Base-by-base conservation (phyloP, 1,139 yeast genomes). In the Meyerozyma athensensis region DNA sequence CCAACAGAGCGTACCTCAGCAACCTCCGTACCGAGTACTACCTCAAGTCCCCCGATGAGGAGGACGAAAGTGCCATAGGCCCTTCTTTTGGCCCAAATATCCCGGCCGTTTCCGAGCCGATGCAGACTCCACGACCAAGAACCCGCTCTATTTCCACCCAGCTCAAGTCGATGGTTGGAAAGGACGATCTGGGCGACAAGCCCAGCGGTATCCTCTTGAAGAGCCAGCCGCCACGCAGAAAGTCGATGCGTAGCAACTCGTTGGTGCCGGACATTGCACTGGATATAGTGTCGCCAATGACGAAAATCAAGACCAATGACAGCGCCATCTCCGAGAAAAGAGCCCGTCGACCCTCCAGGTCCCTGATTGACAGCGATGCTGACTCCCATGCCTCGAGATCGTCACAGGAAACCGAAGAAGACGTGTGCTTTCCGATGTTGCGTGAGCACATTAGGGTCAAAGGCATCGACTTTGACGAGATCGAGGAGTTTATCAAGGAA, bases 351-450 rank as follows among this genome's bases (percentile, higher is more conserved):
- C 56, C 68, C 22, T 52, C 68, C 5, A 52, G 63, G 33, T 56
- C 69, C 2, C 63, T 70, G 4, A 60, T 69, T 22, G 86, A 80
- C 50, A 74, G 79, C 45, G 90, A 82, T 45, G 74, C 73, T 9
- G 84, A 77, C 49, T 82, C 90, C 2, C 85, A 79, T 49, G 86
- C 81, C 2, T 79, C 86, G 8, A 69, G 87, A 46, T 74, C 80
- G 17, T 79, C 87, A 2, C 87, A 83, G 51, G 95, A 85, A 55
- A 87, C 96, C 0, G 97, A 90, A 55, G 97, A 90, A 56, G 97
- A 92, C 72, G 98, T 92, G 34, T 92, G 97, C 68, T 89, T 90
- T 64, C 97, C 98, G 1, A 84, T 87, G 86, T 69, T 80, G 37
- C 79, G 86, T 17, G 86, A 81, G 49, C 83, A 79, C 48, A 71